Percentiles rank a stretch among this genome's conserved stretches.
These are phyloP conservation scores for Kentomonas sorsogonicus DNA, from an alignment of 208 protist genomes.

Conservation along the genomic window DNA sequence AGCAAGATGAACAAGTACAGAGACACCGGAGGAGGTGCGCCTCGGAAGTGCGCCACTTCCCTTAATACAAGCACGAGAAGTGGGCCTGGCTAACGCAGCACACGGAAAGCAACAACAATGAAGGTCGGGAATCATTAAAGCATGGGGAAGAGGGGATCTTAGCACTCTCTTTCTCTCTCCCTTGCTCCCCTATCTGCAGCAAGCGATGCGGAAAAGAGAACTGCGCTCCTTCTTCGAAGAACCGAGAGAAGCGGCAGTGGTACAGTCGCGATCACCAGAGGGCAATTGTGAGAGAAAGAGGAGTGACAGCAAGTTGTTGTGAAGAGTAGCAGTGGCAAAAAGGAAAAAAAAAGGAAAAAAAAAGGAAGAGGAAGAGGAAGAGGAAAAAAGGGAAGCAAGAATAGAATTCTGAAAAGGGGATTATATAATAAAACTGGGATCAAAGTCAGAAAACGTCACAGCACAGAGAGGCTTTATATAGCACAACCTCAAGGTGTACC, in stretches of 20 bases:
- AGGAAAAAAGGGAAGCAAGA: not conserved
- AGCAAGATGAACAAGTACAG: not conserved
- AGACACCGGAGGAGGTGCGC: not conserved
- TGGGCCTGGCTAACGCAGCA: too few relatives aligned
- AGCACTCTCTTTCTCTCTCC: too few relatives aligned
- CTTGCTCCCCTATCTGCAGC: too few relatives aligned
- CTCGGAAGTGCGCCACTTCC: not conserved
- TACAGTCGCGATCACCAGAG: not conserved
- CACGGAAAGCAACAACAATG: too few relatives aligned
- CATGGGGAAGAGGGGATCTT: too few relatives aligned
- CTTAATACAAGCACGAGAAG: not conserved
- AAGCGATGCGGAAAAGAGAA: not conserved
- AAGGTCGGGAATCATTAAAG: too few relatives aligned
- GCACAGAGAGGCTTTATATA: too few relatives aligned
- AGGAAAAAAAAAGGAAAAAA: not conserved
- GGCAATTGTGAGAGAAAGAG: not conserved
- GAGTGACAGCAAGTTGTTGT: not conserved
- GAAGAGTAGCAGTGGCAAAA: not conserved
- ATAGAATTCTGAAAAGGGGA: too few relatives aligned
- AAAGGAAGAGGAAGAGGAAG: not conserved
- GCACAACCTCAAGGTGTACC: too few relatives aligned
- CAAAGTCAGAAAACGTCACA: too few relatives aligned
- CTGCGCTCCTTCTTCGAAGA: not conserved
- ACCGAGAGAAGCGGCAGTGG: not conserved
- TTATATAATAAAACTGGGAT: too few relatives aligned